Conservation (phyloP, 805 yeast genomes). For the Candida argentea region DNA sequence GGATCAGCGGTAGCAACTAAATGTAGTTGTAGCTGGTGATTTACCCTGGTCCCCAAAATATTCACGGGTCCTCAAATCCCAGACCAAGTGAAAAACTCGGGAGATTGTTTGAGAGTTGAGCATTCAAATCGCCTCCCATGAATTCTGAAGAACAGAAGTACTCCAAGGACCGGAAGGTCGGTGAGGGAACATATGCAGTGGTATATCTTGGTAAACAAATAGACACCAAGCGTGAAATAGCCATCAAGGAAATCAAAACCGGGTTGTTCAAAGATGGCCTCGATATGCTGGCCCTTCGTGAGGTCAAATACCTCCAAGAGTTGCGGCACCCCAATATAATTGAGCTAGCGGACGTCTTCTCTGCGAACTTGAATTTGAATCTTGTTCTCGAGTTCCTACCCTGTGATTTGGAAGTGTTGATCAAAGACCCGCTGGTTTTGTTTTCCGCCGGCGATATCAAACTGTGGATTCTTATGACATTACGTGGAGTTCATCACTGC, state of each 20-base stretch:
- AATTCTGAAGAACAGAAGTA: constrained; percentile 11
- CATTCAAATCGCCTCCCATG: too few relatives aligned
- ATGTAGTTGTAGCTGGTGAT: too few relatives aligned
- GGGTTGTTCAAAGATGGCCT: constrained; percentile 92
- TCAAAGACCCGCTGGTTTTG: constrained; percentile 65
- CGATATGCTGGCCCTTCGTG: constrained; percentile 96
- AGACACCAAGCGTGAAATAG: constrained; percentile 50
- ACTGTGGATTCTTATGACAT: constrained; percentile 89
- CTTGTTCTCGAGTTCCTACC: constrained; percentile 91
- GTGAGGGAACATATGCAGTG: constrained; percentile 98
- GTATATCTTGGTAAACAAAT: constrained; percentile 75
- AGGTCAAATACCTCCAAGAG: constrained; percentile 82
- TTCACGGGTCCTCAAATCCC: too few relatives aligned
- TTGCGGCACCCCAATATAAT: constrained; percentile 68
- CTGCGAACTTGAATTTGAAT: constrained; percentile 56
- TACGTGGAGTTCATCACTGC: constrained; percentile 91
- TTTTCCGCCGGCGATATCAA: constrained; percentile 84
- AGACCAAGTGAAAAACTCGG: too few relatives aligned
- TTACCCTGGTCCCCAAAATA: too few relatives aligned
- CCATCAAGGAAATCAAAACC: constrained; percentile 91
- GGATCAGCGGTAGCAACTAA: too few relatives aligned
- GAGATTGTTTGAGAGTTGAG: too few relatives aligned
- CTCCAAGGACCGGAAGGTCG: constrained; percentile 71
- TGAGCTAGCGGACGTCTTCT: constrained; percentile 80
- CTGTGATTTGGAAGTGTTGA: constrained; percentile 81